Evolutionary conservation across 352 stramenopile species (phyloP), one percentile per base, ranked within the genome.

Genomic region (Globisporangium iwayamae): DNA sequence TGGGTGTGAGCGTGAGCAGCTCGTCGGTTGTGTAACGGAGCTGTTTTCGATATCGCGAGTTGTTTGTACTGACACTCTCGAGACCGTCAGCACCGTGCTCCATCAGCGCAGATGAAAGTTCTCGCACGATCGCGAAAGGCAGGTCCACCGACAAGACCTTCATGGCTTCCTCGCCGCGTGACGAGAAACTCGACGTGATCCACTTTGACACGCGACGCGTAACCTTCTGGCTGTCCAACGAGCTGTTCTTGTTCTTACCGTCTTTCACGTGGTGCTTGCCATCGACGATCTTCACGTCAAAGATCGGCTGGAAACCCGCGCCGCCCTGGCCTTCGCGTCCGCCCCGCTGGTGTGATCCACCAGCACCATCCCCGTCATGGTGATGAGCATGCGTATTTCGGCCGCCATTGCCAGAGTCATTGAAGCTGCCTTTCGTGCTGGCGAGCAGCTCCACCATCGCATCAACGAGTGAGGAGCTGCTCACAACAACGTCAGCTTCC

Each of bases 201-300:
- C 87, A 95, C 62, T 95, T 95, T 36, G 80, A 91, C 32, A 93
- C 87, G n/a, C 85, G 83, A 3, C 87, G 87, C 41, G 81, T 82
- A 50, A 92, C 81, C 65, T 92, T 91, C 41, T 91, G 78, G n/a
- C 65, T 85, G 62, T 95, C 87, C 57, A 80, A 63, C 51, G 78
- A 75, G 38, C 79, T 78, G 61, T 82, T 74, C 61, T 84, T 84
- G 67, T 91, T 83, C 30, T 82, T 82, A 48, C 81, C 71, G 20
- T 92, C 85, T 38, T 76, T 74, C 10, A 63, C 64, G 60, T 73
- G 71, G 56, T 83, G 67, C 59, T 93, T 93, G 8, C 75, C 75
- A 62, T 94, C 87, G 9, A 95, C 72, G 14, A 94, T 76, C 20
- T 77, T 76, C 13, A 95, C 85, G 54, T 94, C 82, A 20, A 95